Evolutionary conservation across 345 rosid species (phyloP), one percentile per base, ranked within the genome.

Genomic region (Euphorbia pulcherrima): DNA sequence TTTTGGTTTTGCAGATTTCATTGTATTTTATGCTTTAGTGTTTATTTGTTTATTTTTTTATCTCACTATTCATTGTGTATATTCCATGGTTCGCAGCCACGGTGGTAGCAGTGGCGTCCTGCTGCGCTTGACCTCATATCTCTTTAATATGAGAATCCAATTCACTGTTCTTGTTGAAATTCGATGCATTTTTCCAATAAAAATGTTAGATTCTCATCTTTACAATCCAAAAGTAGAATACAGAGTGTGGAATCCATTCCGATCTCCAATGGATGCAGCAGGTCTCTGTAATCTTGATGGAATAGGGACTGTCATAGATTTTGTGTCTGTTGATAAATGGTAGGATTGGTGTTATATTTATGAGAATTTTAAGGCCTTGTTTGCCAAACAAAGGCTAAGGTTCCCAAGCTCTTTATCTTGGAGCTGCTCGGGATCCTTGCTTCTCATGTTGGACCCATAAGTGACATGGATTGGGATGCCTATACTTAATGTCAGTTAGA

Each of bases 361-460:
- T 46, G 50, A 10, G 18, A 3, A 10, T 46, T 46, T 55, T 14
- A 13, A 91, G 97, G 85, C 97, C 97, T 12, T n/a, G n/a, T n/a
- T n/a, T n/a, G n/a, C n/a, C n/a, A n/a, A n/a, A n/a, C n/a, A n/a
- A n/a, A n/a, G n/a, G n/a, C n/a, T n/a, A n/a, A n/a, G 97, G 96
- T 74, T 92, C 90, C 41, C 84, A 85, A 55, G 96, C 89, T 75
- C 89, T 92, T 0, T 92, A 92, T 75, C 90, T 92, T 66, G 93
- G 96, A 58, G 96, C 97, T 83, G 97, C 97, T 67, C 89, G 97
- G 97, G 27, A 89, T 96, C 14, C 87, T 92, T 6, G 96, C 89
- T 13, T 92, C 96, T 28, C 97, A 89, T 64, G 94, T 92, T 80
- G 97, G 97, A 47, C 97, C 96, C 37, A 92, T 92, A 80, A 79